These are phyloP conservation scores for Trametes gibbosa DNA, from an alignment of 768 basidiomycete genomes.

Conservation along the genomic window DNA sequence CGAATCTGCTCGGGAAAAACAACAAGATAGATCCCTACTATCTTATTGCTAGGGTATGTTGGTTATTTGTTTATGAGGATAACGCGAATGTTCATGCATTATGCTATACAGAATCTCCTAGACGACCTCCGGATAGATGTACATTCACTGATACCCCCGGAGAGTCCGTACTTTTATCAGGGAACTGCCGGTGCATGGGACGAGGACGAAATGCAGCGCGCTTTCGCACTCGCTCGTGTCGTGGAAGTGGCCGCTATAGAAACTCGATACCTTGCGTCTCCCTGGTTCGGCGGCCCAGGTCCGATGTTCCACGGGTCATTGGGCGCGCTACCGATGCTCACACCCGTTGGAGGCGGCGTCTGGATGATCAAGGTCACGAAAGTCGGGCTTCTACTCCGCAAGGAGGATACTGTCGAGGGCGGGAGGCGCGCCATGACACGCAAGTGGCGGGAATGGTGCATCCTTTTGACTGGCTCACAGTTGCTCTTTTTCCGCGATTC, in stretches of 20 bases:
- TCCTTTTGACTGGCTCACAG: conserved; percentile 86
- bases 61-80: too few relatives aligned
- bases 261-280: conserved; percentile 35
- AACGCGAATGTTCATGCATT: too few relatives aligned
- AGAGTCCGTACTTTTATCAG: conserved; percentile 66
- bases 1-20: conserved; percentile 49
- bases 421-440: conserved; percentile 73
- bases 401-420: conserved; percentile 73
- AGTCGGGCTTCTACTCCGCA: conserved; percentile 75
- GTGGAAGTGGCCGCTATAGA: conserved; percentile 54
- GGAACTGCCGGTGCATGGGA: conserved; percentile 68
- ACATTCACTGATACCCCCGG: conserved; percentile 50
- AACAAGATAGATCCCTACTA: conserved; percentile 89
- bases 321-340: conserved; percentile 23
- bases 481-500: conserved; percentile 85
- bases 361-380: conserved; percentile 71
- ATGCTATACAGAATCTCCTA: conserved; percentile 55
- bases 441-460: conserved; percentile 88
- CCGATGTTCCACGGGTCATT: conserved; percentile 30
- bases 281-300: conserved; percentile 39
- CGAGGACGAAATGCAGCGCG: conserved; percentile 58
- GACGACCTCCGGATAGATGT: conserved; percentile 69
- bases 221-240: conserved; percentile 58
- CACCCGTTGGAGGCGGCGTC: conserved; percentile 27
- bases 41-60: conserved; percentile 71